Evolutionary conservation across 1,284 basidiomycete genomes (phyloP).

Genomic region (Ceraceosorus bombacis): DNA sequence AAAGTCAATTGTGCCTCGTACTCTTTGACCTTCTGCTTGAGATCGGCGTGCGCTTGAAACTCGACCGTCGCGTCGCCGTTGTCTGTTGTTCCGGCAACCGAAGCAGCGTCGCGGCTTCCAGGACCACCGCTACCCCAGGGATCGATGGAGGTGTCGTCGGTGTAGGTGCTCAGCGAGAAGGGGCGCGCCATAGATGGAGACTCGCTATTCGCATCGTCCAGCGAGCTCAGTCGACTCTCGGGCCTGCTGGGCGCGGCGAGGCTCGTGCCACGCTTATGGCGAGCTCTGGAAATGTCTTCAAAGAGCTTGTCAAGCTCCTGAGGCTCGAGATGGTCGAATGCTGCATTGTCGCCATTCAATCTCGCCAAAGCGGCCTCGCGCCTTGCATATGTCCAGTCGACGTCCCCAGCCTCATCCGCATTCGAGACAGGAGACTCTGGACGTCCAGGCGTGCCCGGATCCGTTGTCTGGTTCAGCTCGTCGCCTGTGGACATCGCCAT

Average conservation of each 20-base stretch:
- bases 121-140: conserved; percentile 30
- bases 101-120: conserved; percentile 17
- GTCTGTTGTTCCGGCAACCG: conserved; percentile 6
- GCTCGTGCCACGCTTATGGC: conserved; percentile 32
- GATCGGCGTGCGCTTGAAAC: not conserved
- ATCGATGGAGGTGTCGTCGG: conserved; percentile 41
- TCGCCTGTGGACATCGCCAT: conserved; percentile 29
- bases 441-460: conserved; percentile 16
- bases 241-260: conserved; percentile 50
- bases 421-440: conserved; percentile 38
- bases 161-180: conserved; percentile 37
- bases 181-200: conserved; percentile 27
- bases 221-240: conserved; percentile 37
- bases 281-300: conserved; percentile 37
- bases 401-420: conserved; percentile 17
- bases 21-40: conserved; percentile 34
- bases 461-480: conserved; percentile 24
- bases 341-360: conserved; percentile 40
- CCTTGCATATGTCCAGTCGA: conserved; percentile 43
- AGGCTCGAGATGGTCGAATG: conserved; percentile 40
- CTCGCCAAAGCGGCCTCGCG: conserved; percentile 35
- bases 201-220: conserved; percentile 37
- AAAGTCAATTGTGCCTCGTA: conserved; percentile 35
- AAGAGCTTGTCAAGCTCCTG: conserved; percentile 44
- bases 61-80: conserved; percentile 10